Evolutionary conservation across 805 yeast genomes (phyloP), one percentile per base, ranked within the genome.

Genomic region (Lipomyces anomalus): DNA sequence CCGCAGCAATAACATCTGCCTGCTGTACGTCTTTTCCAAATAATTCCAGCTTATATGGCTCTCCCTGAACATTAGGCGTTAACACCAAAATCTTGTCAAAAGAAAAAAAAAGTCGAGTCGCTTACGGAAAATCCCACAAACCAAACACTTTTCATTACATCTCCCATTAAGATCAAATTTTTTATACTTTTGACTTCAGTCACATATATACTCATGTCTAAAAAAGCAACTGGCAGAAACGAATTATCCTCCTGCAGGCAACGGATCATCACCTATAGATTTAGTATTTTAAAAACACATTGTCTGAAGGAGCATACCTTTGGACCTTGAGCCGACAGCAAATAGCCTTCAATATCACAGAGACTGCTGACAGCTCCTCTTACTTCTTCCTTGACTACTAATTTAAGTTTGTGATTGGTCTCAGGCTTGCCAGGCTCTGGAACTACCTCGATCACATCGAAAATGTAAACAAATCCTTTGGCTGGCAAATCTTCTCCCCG

Each of bases 391-490:
- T 75, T 73, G 40, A 78, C 78, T 6, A 84, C 69, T 55, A 80
- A 76, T 60, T 85, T 87, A 57, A 89, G 71, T 63, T 82, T 84
- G 61, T 77, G 84, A 55, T 80, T 82, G 1, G 88, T 80, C 53
- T 87, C 95, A 0, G 96, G 95, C 47, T 73, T 75, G 0, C 82
- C 88, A 0, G 90, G 90, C 59, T 87, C 95, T 0, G 96, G 95
- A 52, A 85, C 86, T 61, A 88, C 82, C 47, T 81, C 88, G 44
- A 83, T 80, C 24, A 84, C 71, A 53, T 88, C 95, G 57, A 68
- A 80, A 1, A 89, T 67, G 46, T 78, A 77, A 64, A 86, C 83
- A 1, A 80, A 70, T 0, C 98, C 98, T 57, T 79, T 77, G 0
- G 94, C 76, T 3, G 85, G 75, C 48, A 82, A 67, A 65, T 88